Percentiles rank a stretch among this genome's conserved stretches.
Evolutionary conservation across 345 rosid genomes (phyloP).

Genomic region (Moricandia moricandioides): DNA sequence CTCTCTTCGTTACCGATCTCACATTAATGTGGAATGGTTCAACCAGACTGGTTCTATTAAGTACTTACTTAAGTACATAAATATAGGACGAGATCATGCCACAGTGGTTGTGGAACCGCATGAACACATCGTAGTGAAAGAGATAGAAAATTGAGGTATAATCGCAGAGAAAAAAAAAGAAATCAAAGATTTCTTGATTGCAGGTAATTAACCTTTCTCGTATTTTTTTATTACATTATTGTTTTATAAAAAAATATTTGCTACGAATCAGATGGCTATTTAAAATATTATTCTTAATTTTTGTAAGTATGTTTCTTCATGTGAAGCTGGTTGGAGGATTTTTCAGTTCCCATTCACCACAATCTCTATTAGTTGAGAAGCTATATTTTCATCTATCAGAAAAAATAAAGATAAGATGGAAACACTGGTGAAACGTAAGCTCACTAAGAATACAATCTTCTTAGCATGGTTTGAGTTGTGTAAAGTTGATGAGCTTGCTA

Average conservation of each 20-base stretch:
- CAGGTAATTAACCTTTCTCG: background rate
- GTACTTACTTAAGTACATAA: background rate
- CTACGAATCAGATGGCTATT: too few species aligned
- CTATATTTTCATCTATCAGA: background rate
- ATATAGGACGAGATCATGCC: background rate
- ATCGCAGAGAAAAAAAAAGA: background rate
- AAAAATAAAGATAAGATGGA: background rate
- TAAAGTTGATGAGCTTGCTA: background rate
- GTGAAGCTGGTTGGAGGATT: background rate
- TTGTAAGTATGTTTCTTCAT: background rate
- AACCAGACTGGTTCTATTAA: background rate
- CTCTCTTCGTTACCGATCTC: background rate
- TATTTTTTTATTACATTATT: background rate
- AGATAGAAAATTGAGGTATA: too few species aligned
- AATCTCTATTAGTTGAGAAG: background rate
- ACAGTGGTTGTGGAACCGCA: background rate
- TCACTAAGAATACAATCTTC: background rate
- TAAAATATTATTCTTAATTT: too few species aligned
- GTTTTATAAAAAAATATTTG: too few species aligned
- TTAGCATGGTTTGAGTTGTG: background rate
- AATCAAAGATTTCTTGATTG: background rate
- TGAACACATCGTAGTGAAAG: background rate
- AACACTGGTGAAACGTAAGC: background rate
- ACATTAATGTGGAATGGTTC: background rate
- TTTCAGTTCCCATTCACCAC: background rate